Evolutionary conservation across 2,329 filamentous ascomycete genomes (phyloP), one percentile per base, ranked within the genome.

Genomic region (Canariomyces notabilis): DNA sequence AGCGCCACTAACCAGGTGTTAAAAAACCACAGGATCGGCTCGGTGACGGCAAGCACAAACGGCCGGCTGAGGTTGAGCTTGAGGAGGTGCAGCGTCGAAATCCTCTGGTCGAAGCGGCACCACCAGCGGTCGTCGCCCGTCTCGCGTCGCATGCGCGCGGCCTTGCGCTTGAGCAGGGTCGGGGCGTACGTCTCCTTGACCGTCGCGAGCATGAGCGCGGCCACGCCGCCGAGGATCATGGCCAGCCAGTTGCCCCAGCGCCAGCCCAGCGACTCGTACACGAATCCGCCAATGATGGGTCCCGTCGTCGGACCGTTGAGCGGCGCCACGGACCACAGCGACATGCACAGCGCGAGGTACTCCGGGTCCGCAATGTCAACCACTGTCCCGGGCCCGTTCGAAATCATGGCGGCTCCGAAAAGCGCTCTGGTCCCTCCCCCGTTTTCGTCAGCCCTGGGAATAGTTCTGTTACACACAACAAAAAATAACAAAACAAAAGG

Each of bases 241-340:
- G 83, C 77, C 16, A 93, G 74, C 85, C 87, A 95, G 59, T 87
- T 86, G 31, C 83, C 84, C 88, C 89, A 95, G 22, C 89, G 71
- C 90, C 90, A 96, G 9, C 88, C 89, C 2, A 93, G 70, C 52
- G 85, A 81, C 63, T 89, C 74, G 54, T 65, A 87, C 1, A 86
- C 79, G 56, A 95, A 94, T 0, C 89, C 89, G 18, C 89, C 89
- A 26, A 95, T 83, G 1, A 90, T 22, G 0, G 54, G 59, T 20
- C 62, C 64, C 2, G 64, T 68, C 2, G 66, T 65, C 2, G 74
- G 85, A 14, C 85, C 89, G 59, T 95, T 95, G 63, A 95, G 77
- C 0, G 90, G 89, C 0, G 88, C 89, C 44, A 95, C 81, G 50
- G 76, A 80, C 82, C 89, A 95, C 26, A 95, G 73, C 4, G 82